These are phyloP conservation scores for Xerocomus brunneocitrinus DNA, from an alignment of 768 basidiomycete genomes.

Conservation along the genomic window DNA sequence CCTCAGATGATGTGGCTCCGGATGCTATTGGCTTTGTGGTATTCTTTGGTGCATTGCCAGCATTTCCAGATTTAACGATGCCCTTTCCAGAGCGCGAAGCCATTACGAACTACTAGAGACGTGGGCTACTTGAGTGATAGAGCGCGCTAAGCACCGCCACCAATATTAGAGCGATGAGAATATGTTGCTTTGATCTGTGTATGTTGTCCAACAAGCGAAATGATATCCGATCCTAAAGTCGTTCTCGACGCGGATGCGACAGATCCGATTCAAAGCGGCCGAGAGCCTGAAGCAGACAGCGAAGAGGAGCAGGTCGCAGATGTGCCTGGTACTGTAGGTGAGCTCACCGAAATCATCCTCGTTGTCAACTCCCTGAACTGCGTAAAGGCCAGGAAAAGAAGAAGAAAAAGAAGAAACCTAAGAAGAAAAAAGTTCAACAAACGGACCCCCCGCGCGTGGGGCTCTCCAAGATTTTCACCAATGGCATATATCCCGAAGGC, in stretches of 20 bases:
- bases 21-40: constrained; percentile 13
- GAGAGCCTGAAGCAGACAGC: constrained; percentile 28
- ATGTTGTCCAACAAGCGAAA: not conserved
- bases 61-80: constrained; percentile 84
- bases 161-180: too few species aligned
- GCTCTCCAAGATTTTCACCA: constrained; percentile 81
- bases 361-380: not conserved
- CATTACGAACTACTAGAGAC: too few species aligned
- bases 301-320: constrained; percentile 31
- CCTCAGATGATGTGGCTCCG: constrained; percentile 25
- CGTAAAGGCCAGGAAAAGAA: constrained; percentile 65
- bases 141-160: too few species aligned
- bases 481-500: constrained; percentile 86
- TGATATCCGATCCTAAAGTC: constrained; percentile 19
- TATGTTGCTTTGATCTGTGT: not conserved
- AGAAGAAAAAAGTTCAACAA: constrained; percentile 79
- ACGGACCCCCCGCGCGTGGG: constrained; percentile 90
- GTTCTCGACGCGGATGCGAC: constrained; percentile 14
- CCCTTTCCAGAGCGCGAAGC: constrained; percentile 48
- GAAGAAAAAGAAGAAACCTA: constrained; percentile 93
- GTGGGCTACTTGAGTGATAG: too few species aligned
- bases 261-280: constrained; percentile 12
- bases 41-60: constrained; percentile 78
- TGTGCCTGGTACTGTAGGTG: constrained; percentile 25
- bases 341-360: constrained; percentile 5